A percentile compares a stretch with the other conserved stretches of the same genome.
These are phyloP conservation scores for Pythium biforme DNA, from an alignment of 352 stramenopile genomes.

Conservation along the genomic window DNA sequence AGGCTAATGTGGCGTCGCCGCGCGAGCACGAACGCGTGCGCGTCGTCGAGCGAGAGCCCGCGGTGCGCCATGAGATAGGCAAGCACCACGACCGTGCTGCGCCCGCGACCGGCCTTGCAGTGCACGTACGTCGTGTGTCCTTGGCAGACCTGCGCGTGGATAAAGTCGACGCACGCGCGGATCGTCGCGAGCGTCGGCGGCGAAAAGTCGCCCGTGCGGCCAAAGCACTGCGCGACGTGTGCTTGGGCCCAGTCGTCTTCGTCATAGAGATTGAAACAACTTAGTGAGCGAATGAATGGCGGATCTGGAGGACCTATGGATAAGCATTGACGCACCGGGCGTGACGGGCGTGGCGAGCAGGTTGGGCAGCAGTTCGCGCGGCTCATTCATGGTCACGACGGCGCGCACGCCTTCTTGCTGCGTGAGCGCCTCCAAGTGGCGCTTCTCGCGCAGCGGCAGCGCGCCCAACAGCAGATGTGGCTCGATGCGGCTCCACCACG, in stretches of 20 bases:
- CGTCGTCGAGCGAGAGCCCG: constrained; percentile 51
- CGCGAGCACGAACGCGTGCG: constrained; percentile 45
- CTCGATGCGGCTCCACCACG: constrained; percentile 77
- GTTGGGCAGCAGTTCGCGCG: constrained; percentile 63
- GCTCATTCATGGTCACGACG: constrained; percentile 81
- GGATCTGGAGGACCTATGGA: too few species aligned
- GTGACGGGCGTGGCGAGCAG: constrained; percentile 58
- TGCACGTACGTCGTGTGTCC: constrained; percentile 75
- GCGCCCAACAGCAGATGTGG: constrained; percentile 64
- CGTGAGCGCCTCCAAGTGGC: constrained; percentile 55
- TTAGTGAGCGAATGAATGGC: too few species aligned
- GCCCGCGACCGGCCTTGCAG: constrained; percentile 75
- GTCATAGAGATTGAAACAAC: too few species aligned
- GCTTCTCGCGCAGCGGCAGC: constrained; percentile 56
- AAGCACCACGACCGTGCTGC: constrained; percentile 71
- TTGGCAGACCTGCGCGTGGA: constrained; percentile 56
- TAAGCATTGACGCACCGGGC: constrained; percentile 32
- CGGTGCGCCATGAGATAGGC: constrained; percentile 70
- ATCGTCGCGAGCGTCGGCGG: constrained; percentile 67
- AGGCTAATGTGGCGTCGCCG: constrained; percentile 70
- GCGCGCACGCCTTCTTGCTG: constrained; percentile 54
- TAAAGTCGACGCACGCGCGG: constrained; percentile 51
- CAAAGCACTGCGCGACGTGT: constrained; percentile 59
- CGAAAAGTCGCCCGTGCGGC: constrained; percentile 63
- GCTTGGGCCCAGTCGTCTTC: constrained; percentile 54